Evolutionary conservation across 164 flowering plant species (phyloP).

Genomic region (Tetracentron sinense): DNA sequence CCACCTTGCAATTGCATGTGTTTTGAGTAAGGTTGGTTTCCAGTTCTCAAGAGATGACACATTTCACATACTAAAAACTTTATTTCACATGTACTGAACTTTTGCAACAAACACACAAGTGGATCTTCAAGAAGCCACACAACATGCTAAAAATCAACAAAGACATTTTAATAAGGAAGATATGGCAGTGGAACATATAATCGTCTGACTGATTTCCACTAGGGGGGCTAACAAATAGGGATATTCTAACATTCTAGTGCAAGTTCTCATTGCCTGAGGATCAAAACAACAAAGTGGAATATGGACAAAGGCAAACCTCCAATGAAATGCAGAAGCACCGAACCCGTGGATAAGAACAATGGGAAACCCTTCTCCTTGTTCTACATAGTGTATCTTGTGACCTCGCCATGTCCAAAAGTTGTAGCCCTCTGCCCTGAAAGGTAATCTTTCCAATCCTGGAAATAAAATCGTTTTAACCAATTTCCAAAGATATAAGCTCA

Average conservation of each 20-base stretch:
- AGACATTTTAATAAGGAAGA: neutral
- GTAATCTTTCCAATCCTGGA: conserved; percentile 65
- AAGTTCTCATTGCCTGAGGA: neutral
- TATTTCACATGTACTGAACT: neutral
- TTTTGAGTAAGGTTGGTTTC: neutral
- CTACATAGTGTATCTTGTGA: conserved; percentile 87
- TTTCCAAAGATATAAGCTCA: too few relatives aligned
- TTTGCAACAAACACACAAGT: neutral
- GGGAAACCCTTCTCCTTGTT: conserved; percentile 79
- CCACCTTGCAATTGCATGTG: neutral
- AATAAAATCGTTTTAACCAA: neutral
- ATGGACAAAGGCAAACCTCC: conserved; percentile 58
- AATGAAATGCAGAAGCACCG: conserved; percentile 96
- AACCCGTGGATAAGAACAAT: conserved; percentile 94
- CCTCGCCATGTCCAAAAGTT: conserved; percentile 87
- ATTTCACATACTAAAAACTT: neutral
- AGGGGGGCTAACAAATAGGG: too few relatives aligned
- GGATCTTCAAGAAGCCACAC: neutral
- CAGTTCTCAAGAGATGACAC: neutral
- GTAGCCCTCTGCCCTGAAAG: conserved; percentile 85
- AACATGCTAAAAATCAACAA: neutral
- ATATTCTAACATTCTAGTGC: neutral
- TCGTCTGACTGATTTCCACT: too few relatives aligned
- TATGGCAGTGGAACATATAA: neutral
- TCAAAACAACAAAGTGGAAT: neutral